These are phyloP conservation scores for Cucurbita argyrosperma DNA, from an alignment of 306 rosid genomes.

Conservation along the genomic window DNA sequence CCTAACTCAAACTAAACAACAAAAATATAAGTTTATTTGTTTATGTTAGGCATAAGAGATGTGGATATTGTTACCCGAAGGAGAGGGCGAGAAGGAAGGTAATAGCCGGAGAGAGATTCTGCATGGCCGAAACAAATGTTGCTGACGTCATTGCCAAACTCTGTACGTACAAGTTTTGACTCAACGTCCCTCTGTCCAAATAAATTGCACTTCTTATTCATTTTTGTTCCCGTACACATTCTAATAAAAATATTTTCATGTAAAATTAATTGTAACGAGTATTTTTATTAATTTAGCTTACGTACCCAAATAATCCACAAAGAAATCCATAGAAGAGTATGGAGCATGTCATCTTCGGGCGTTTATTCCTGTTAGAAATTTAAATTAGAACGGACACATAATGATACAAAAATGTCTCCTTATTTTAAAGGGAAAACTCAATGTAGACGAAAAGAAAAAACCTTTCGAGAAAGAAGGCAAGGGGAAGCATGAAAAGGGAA, in stretches of 20 bases:
- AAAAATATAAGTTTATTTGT: no score
- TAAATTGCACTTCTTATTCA: neutral
- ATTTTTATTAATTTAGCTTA: neutral
- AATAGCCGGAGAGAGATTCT: constrained; percentile 33
- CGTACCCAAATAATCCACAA: constrained; percentile 72
- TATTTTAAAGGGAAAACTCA: neutral
- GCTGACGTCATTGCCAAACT: constrained; percentile 45
- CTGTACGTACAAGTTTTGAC: constrained; percentile 42
- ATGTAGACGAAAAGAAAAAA: neutral
- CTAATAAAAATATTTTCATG: no score
- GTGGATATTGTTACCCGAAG: constrained; percentile 19
- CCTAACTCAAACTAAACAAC: no score
- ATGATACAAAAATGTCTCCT: neutral
- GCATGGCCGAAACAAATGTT: constrained; percentile 49
- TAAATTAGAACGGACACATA: neutral
- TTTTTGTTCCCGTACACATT: neutral
- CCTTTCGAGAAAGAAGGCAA: constrained; percentile 51
- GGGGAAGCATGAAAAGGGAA: constrained; percentile 40
- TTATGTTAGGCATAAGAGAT: no score
- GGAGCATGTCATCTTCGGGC: constrained; percentile 43
- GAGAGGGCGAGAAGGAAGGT: constrained; percentile 16
- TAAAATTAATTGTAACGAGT: no score
- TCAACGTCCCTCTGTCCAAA: constrained; percentile 35
- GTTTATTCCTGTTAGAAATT: constrained; percentile 30
- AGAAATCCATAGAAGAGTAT: constrained; percentile 46